Percentiles rank a stretch among this genome's conserved stretches.
phyloP scores from a whole-genome alignment of 164 flowering plant species.

The Kingdonia uniflora region DNA sequence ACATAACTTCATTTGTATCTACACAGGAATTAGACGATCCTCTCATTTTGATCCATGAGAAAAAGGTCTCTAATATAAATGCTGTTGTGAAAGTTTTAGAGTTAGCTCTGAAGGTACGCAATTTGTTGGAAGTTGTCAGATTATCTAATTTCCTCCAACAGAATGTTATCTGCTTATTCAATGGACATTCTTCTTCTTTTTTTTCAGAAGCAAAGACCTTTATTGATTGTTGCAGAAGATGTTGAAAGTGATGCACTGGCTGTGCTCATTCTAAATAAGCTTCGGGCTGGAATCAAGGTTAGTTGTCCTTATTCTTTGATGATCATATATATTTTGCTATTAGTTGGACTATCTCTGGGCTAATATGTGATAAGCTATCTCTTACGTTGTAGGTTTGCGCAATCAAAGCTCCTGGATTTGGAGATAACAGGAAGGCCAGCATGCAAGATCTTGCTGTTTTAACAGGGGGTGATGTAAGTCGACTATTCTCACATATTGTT shows the following conservation, averaged over 20 bases:
- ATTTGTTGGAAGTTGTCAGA: no score
- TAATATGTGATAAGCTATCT: no score
- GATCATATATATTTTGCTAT: no score
- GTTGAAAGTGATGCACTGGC: slow-evolving; percentile 94
- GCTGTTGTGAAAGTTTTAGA: slow-evolving; percentile 80
- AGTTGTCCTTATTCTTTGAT: neutral
- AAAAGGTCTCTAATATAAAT: slow-evolving; percentile 69
- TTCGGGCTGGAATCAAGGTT: slow-evolving; percentile 95
- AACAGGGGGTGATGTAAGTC: slow-evolving; percentile 63
- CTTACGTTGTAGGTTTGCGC: slow-evolving; percentile 62
- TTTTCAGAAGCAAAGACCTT: slow-evolving; percentile 75
- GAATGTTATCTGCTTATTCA: no score
- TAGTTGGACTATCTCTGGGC: no score
- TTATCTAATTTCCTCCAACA: no score
- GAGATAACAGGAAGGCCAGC: slow-evolving; percentile 78
- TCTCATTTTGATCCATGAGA: slow-evolving; percentile 77
- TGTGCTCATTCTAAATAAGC: slow-evolving; percentile 76
- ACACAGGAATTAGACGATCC: slow-evolving; percentile 94
- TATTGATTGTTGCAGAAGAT: slow-evolving; percentile 86
- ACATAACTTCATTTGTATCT: no score
- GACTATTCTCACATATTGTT: no score
- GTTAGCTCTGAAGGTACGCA: slow-evolving; percentile 71
- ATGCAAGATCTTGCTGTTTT: slow-evolving; percentile 80
- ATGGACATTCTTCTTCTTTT: slow-evolving; percentile 1
- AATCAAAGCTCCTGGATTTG: slow-evolving; percentile 94